A percentile compares a stretch with the other conserved stretches of the same genome.
Conservation (phyloP, 169 alveolate species). For the Toxoplasma gondii region DNA sequence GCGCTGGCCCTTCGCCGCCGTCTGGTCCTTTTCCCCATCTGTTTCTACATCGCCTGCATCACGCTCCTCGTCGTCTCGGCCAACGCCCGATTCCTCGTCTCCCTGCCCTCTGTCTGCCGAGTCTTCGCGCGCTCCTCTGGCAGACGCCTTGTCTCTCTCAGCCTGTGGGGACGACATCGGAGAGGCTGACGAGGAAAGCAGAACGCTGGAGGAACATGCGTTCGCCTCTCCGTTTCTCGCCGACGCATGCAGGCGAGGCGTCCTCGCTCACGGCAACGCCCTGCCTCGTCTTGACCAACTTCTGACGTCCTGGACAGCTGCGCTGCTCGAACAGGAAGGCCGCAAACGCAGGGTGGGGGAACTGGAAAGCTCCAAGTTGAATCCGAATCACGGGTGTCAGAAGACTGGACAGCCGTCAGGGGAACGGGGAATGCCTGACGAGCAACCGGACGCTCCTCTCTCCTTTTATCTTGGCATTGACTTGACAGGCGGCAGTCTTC, state of each 20-base stretch:
- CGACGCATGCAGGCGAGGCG: background rate
- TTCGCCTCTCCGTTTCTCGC: background rate
- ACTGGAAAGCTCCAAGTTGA: too few relatives aligned
- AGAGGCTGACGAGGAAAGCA: background rate
- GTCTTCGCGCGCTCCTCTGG: background rate
- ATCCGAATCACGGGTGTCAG: too few relatives aligned
- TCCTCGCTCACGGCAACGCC: background rate
- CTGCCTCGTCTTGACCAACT: constrained; percentile 9
- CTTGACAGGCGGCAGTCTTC: constrained; percentile 76
- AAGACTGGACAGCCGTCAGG: too few relatives aligned
- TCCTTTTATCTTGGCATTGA: constrained; percentile 77
- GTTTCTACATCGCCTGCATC: too few relatives aligned
- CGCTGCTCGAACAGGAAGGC: background rate
- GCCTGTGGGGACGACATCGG: background rate
- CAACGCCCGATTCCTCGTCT: background rate
- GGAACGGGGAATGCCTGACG: background rate
- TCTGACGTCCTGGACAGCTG: background rate
- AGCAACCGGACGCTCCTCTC: background rate
- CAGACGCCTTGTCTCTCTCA: background rate
- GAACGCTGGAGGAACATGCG: background rate
- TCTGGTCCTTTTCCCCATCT: too few relatives aligned
- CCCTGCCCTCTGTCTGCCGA: background rate
- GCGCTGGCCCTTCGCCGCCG: too few relatives aligned
- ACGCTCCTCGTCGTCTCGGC: background rate
- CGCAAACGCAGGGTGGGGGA: background rate